Conservation (phyloP, 768 basidiomycete species). For the Lactarius psammicola region DNA sequence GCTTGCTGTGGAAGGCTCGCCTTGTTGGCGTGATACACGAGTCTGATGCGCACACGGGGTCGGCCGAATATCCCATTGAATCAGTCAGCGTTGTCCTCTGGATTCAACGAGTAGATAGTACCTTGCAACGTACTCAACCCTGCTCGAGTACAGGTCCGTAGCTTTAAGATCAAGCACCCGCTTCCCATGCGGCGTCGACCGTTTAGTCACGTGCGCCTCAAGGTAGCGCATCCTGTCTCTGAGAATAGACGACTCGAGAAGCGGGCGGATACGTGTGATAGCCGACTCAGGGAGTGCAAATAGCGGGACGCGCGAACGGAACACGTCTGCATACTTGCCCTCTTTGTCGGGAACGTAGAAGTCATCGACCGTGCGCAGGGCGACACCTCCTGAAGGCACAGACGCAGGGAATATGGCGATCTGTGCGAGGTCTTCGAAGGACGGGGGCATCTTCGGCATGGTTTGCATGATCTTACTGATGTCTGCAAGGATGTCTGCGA, state of each 20-base stretch:
- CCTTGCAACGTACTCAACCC: conserved; percentile 22
- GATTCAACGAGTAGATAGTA: background rate
- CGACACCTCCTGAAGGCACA: conserved; percentile 5
- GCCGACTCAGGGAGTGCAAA: conserved; percentile 20
- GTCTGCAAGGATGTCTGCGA: conserved; percentile 28
- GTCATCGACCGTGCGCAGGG: conserved; percentile 8
- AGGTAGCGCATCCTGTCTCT: conserved; percentile 20
- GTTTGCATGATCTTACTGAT: conserved; percentile 15
- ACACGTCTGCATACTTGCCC: conserved; percentile 23
- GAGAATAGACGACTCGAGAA: conserved; percentile 24
- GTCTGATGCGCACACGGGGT: background rate
- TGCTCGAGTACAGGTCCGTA: conserved; percentile 24
- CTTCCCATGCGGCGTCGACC: conserved; percentile 15
- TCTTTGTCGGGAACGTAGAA: conserved; percentile 32
- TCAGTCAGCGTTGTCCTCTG: background rate
- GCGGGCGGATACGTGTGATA: conserved; percentile 12
- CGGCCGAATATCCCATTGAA: background rate
- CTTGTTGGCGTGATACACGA: conserved; percentile 10
- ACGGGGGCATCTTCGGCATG: background rate
- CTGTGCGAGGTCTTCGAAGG: conserved; percentile 14
- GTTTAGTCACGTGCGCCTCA: conserved; percentile 8
- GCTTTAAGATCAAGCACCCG: conserved; percentile 9
- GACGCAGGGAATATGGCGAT: conserved; percentile 24
- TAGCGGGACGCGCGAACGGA: conserved; percentile 20
- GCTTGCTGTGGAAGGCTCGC: conserved; percentile 10